These are phyloP conservation scores for Candida palmyrensis DNA, from an alignment of 805 yeast species.

Conservation along the genomic window DNA sequence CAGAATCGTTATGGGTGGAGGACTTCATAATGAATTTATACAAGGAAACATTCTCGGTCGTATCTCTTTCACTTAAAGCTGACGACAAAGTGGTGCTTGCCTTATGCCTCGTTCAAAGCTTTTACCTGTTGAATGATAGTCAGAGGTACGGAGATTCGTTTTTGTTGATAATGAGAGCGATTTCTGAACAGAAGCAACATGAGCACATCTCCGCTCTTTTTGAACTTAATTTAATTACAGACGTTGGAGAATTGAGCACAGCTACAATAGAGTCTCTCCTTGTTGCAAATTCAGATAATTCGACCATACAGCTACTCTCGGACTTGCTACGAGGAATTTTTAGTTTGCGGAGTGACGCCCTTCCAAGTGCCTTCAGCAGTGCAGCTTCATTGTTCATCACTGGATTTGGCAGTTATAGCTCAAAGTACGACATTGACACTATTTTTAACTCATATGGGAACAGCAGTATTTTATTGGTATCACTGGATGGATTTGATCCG, in stretches of 20 bases:
- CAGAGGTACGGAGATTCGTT: conserved; percentile 13
- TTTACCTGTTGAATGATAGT: conserved; percentile 20
- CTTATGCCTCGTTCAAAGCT: conserved; percentile 27
- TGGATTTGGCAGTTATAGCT: conserved; percentile 22
- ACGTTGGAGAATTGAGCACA: not conserved
- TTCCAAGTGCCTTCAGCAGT: conserved; percentile 5
- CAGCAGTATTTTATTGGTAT: conserved; percentile 43
- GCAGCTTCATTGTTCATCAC: conserved; percentile 20
- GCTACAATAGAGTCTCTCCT: conserved; percentile 7
- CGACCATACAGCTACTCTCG: conserved; percentile 11
- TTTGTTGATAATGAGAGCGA: conserved; percentile 5
- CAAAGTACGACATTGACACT: conserved; percentile 26
- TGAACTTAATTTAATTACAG: conserved; percentile 1
- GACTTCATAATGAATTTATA: conserved; percentile 36
- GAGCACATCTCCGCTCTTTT: not conserved
- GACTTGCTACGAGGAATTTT: conserved; percentile 8
- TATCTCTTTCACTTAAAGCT: conserved; percentile 43
- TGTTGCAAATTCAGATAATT: conserved; percentile 12
- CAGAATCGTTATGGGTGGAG: conserved; percentile 13
- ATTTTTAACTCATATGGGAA: conserved; percentile 16
- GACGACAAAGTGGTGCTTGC: conserved; percentile 44
- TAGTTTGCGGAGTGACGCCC: conserved; percentile 1
- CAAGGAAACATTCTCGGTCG: conserved; percentile 37
- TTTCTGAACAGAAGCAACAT: not conserved
- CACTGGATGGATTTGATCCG: conserved; percentile 65